A percentile compares a stretch with the other conserved stretches of the same genome.
These are phyloP conservation scores for Tolypocladium tundrense DNA, from an alignment of 2,329 filamentous ascomycete species.

Conservation along the genomic window DNA sequence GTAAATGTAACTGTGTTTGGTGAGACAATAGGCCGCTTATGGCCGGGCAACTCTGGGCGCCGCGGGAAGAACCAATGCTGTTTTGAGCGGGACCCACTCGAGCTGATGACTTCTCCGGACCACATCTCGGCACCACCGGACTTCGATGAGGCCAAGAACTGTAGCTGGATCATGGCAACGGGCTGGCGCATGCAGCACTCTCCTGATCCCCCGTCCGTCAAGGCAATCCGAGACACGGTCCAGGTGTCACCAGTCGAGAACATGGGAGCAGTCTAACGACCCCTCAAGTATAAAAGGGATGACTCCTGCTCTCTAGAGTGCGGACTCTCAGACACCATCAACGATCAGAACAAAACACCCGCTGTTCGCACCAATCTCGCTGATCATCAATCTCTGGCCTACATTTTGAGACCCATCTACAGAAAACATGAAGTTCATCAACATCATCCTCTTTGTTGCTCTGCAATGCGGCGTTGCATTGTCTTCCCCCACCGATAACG, in stretches of 20 bases:
- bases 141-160: neutral
- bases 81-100: neutral
- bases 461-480: neutral
- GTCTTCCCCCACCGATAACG: neutral
- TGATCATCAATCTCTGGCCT: neutral
- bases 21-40: neutral
- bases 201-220: neutral
- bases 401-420: no score
- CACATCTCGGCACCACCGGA: neutral
- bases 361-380: neutral
- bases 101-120: neutral
- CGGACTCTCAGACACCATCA: neutral
- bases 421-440: neutral
- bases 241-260: neutral
- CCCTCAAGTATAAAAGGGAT: neutral
- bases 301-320: neutral
- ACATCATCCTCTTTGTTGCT: neutral
- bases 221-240: neutral
- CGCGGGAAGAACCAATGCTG: neutral
- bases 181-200: neutral
- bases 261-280: neutral
- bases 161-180: neutral
- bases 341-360: neutral
- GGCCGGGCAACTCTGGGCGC: neutral
- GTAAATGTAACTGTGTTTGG: neutral